These are phyloP conservation scores for Arthrocladium fulminans DNA, from an alignment of 2,329 filamentous ascomycete genomes.

Conservation along the genomic window DNA sequence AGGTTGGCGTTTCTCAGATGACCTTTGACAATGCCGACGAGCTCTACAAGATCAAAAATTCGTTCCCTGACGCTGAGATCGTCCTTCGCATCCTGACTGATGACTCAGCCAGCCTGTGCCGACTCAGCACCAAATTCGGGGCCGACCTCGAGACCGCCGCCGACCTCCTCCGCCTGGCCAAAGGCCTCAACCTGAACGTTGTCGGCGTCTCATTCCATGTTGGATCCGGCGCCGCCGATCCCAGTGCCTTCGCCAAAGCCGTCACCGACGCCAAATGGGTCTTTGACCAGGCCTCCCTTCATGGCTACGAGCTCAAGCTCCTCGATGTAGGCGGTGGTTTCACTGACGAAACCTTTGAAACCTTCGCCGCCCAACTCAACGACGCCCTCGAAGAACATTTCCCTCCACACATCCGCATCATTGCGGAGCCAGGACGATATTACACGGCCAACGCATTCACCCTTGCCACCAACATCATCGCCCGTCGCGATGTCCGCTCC, in stretches of 20 bases:
- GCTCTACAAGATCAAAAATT: constrained; percentile 91
- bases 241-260: constrained; percentile 81
- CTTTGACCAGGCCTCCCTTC: constrained; percentile 69
- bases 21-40: constrained; percentile 98
- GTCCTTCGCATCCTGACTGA: constrained; percentile 93
- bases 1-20: constrained; percentile 88
- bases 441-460: constrained; percentile 92
- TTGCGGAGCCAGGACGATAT: constrained; percentile 93
- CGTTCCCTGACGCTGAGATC: constrained; percentile 81
- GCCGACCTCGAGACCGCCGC: constrained; percentile 76
- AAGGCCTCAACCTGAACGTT: constrained; percentile 75
- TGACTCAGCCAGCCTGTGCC: constrained; percentile 88
- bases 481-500: constrained; percentile 72
- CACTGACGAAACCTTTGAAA: constrained; percentile 80
- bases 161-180: constrained; percentile 68
- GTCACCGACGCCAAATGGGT: constrained; percentile 81
- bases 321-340: constrained; percentile 94
- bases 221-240: constrained; percentile 89
- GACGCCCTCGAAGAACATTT: constrained; percentile 80
- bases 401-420: constrained; percentile 72
- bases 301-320: constrained; percentile 75
- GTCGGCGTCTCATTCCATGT: constrained; percentile 97
- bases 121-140: constrained; percentile 94
- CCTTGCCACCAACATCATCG: constrained; percentile 90
- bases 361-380: constrained; percentile 73